Evolutionary conservation across 2,329 filamentous ascomycete genomes (phyloP).

Genomic region (Ilyonectria sp.): DNA sequence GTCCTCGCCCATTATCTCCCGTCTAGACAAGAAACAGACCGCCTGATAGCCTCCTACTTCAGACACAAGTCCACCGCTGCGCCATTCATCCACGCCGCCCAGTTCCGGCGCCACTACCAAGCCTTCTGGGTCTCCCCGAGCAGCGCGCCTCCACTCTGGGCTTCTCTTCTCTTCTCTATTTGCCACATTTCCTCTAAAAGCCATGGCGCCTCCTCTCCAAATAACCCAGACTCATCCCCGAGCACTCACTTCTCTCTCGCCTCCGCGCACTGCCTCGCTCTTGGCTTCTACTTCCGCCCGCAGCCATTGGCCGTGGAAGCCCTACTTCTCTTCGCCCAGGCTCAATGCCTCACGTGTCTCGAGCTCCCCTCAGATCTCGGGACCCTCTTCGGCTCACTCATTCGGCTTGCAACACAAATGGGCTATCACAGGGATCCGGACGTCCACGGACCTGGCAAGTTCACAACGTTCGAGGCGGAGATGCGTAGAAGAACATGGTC

Average conservation of each 20-base stretch:
- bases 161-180: slow-evolving; percentile 1
- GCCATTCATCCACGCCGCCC: slow-evolving; percentile 7
- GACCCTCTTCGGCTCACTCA: neutral
- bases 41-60: slow-evolving; percentile 11
- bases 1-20: slow-evolving; percentile 12
- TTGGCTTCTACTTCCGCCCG: slow-evolving; percentile 11
- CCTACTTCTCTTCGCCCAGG: slow-evolving; percentile 7
- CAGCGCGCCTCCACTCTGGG: slow-evolving; percentile 9
- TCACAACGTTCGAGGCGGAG: slow-evolving; percentile 4
- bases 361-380: neutral
- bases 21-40: slow-evolving; percentile 8
- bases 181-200: slow-evolving; percentile 5
- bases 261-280: slow-evolving; percentile 3
- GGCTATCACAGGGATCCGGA: slow-evolving; percentile 18
- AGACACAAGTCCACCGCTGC: slow-evolving; percentile 8
- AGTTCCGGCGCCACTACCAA: slow-evolving; percentile 12
- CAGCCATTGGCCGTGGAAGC: slow-evolving; percentile 12
- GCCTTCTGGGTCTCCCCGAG: slow-evolving; percentile 8
- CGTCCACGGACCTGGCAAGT: neutral
- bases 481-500: slow-evolving; percentile 17
- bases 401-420: slow-evolving; percentile 15
- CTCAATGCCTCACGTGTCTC: slow-evolving; percentile 1
- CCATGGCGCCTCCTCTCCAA: neutral
- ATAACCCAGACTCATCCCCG: neutral
- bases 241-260: slow-evolving; percentile 12